Percentiles rank a stretch among this genome's conserved stretches.
These are phyloP conservation scores for Sclerotinia trifoliorum DNA, from an alignment of 2,329 filamentous ascomycete species.

Conservation along the genomic window DNA sequence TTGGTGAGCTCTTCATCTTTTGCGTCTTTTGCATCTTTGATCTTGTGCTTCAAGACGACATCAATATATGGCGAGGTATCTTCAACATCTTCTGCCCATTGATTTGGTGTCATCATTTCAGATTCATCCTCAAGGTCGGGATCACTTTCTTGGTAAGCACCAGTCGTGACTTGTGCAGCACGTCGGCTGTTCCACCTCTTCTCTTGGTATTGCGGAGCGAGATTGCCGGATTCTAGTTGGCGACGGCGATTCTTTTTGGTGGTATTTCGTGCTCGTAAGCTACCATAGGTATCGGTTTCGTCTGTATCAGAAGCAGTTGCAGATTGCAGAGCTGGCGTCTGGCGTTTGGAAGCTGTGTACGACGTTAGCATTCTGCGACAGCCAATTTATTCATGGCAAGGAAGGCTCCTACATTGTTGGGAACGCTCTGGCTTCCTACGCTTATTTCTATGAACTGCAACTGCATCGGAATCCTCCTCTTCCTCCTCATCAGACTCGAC, in stretches of 20 bases:
- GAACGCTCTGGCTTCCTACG: constrained; percentile 67
- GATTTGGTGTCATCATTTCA: constrained; percentile 63
- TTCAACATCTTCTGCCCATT: constrained; percentile 68
- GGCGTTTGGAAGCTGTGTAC: constrained; percentile 56
- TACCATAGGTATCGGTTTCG: constrained; percentile 72
- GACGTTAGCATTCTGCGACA: constrained; percentile 30
- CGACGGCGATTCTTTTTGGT: constrained; percentile 78
- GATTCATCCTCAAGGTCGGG: constrained; percentile 64
- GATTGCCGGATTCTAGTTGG: constrained; percentile 64
- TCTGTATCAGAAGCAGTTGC: constrained; percentile 68
- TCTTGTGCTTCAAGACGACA: constrained; percentile 81
- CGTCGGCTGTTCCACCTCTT: constrained; percentile 90
- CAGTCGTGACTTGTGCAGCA: constrained; percentile 67
- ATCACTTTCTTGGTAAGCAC: constrained; percentile 65
- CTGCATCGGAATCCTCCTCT: constrained; percentile 73
- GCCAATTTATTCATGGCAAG: constrained; percentile 23
- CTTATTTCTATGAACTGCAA: constrained; percentile 58
- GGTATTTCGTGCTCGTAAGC: constrained; percentile 64
- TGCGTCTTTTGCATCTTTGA: constrained; percentile 65
- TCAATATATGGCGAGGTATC: constrained; percentile 86
- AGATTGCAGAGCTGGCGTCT: constrained; percentile 55
- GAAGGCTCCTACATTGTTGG: constrained; percentile 54
- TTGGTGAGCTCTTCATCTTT: constrained; percentile 54
- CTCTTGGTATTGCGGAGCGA: constrained; percentile 67
- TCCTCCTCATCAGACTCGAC: constrained; percentile 57